Percentiles rank a stretch among this genome's conserved stretches.
phyloP scores from a whole-genome alignment of 257 asterid species.

The Ocimum tenuiflorum region DNA sequence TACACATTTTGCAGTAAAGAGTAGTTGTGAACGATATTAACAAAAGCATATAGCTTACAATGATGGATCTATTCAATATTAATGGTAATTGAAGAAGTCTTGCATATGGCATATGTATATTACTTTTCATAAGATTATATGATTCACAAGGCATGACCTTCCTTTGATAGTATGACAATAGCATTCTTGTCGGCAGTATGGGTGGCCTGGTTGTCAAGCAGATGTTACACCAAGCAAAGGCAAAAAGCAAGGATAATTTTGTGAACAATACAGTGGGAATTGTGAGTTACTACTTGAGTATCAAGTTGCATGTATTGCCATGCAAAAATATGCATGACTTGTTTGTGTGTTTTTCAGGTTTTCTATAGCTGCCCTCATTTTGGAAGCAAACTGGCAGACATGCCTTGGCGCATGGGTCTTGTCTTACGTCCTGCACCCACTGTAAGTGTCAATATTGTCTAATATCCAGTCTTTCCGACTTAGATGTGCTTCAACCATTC shows the following conservation, averaged over 20 bases:
- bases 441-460: constrained; percentile 57
- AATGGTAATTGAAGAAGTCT: not conserved
- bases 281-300: constrained; percentile 40
- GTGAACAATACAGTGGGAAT: constrained; percentile 82
- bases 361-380: constrained; percentile 98
- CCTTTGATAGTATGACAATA: constrained; percentile 6
- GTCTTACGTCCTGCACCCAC: constrained; percentile 98
- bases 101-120: not conserved
- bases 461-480: not conserved
- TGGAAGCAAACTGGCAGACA: constrained; percentile 98
- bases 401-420: constrained; percentile 99
- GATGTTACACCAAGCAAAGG: constrained; percentile 81
- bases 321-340: not conserved
- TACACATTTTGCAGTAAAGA: not conserved
- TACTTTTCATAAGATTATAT: not conserved
- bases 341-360: constrained; percentile 43
- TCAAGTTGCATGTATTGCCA: not conserved
- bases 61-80: not conserved
- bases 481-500: constrained; percentile 2
- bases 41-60: not conserved
- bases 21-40: not conserved
- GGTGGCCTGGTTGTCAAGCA: constrained; percentile 99
- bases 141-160: constrained; percentile 9
- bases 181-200: constrained; percentile 57
- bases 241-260: constrained; percentile 66